These are phyloP conservation scores for Pyrenochaeta sp. DNA, from an alignment of 2,329 filamentous ascomycete genomes.

Conservation along the genomic window DNA sequence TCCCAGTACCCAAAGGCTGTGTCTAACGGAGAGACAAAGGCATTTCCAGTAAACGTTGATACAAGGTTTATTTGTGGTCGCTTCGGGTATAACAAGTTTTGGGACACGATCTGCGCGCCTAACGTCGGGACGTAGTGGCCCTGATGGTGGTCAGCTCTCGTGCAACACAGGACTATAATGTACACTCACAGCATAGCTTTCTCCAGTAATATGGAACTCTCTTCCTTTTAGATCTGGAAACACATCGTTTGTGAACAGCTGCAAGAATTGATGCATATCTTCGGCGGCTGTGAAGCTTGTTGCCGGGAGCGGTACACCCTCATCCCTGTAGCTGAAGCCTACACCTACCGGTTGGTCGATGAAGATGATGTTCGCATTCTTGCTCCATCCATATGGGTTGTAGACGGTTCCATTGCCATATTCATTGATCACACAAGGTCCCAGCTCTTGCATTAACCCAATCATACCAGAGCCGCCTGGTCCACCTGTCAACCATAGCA, in stretches of 20 bases:
- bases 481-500: slow-evolving; percentile 55
- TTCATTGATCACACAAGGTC: slow-evolving; percentile 50
- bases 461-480: slow-evolving; percentile 50
- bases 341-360: slow-evolving; percentile 52
- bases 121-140: slow-evolving; percentile 60
- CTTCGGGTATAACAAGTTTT: slow-evolving; percentile 54
- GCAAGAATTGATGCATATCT: slow-evolving; percentile 61
- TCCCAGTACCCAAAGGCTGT: slow-evolving; percentile 57
- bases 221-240: slow-evolving; percentile 53
- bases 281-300: slow-evolving; percentile 56
- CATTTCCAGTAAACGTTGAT: slow-evolving; percentile 59
- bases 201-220: slow-evolving; percentile 59
- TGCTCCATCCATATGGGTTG: slow-evolving; percentile 52
- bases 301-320: slow-evolving; percentile 43
- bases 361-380: slow-evolving; percentile 48
- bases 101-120: slow-evolving; percentile 54
- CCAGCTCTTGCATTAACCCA: slow-evolving; percentile 48
- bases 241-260: slow-evolving; percentile 57
- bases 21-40: slow-evolving; percentile 54
- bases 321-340: slow-evolving; percentile 51
- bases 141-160: slow-evolving; percentile 26
- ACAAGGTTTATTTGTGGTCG: slow-evolving; percentile 54
- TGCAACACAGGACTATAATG: slow-evolving; percentile 11
- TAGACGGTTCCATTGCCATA: slow-evolving; percentile 49
- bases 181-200: slow-evolving; percentile 57